Evolutionary conservation across 2,329 filamentous ascomycete species (phyloP).

Genomic region (Ophiosphaerella herpotricha): DNA sequence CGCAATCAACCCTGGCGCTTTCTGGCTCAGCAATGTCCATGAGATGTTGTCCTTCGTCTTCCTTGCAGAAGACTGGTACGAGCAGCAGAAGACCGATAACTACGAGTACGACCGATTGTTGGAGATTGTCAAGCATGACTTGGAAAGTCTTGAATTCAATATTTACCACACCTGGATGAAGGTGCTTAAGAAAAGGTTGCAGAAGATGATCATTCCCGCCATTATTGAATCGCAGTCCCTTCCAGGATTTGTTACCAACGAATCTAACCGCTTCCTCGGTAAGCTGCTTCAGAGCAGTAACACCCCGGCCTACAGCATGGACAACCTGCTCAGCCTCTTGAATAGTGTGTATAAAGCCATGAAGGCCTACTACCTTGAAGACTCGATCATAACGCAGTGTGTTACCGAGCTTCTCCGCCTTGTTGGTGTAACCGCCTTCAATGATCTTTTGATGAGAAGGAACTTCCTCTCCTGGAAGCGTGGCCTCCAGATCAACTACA

Average conservation of each 20-base stretch:
- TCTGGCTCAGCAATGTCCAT: constrained; percentile 99
- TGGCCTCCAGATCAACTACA: constrained; percentile 99
- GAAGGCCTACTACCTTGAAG: constrained; percentile 97
- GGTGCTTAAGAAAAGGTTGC: constrained; percentile 97
- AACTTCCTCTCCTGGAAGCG: constrained; percentile 99
- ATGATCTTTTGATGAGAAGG: constrained; percentile 94
- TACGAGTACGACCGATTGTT: constrained; percentile 97
- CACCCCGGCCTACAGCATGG: constrained; percentile 97
- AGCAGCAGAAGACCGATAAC: constrained; percentile 98
- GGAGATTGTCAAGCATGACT: constrained; percentile 98
- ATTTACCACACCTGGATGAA: constrained; percentile 99
- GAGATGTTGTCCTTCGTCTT: constrained; percentile 99
- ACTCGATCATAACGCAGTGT: constrained; percentile 93
- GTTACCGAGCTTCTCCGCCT: constrained; percentile 90
- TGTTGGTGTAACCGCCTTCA: constrained; percentile 97
- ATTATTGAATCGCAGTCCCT: constrained; percentile 99
- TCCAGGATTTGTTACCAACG: constrained; percentile 97
- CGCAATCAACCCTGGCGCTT: constrained; percentile 93
- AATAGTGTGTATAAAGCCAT: constrained; percentile 99
- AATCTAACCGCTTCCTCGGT: constrained; percentile 96
- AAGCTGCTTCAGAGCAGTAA: constrained; percentile 92
- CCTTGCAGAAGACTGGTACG: constrained; percentile 98
- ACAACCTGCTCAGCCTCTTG: constrained; percentile 90
- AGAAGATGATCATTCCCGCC: constrained; percentile 99
- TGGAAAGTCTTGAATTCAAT: constrained; percentile 98